Evolutionary conservation across 139 green algal species (phyloP).

Genomic region (Desmodesmus armatus): DNA sequence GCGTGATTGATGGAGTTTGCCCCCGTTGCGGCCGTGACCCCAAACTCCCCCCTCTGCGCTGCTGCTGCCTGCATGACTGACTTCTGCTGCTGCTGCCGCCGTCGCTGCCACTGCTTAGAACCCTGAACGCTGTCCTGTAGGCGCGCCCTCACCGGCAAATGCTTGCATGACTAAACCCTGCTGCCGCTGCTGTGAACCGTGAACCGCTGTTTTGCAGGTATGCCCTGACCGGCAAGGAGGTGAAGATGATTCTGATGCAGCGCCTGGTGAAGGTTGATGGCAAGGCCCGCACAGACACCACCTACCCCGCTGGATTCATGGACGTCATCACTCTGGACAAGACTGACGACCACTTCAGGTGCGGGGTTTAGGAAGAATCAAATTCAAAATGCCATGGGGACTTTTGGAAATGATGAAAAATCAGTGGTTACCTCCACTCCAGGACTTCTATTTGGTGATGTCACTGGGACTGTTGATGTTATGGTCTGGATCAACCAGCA

Average conservation of each 20-base stretch:
- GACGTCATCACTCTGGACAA: conserved; percentile 98
- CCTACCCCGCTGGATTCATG: conserved; percentile 98
- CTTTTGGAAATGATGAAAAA: too few relatives aligned
- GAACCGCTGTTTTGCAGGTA: conserved; percentile 82
- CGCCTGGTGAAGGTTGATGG: conserved; percentile 97
- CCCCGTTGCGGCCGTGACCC: too few relatives aligned
- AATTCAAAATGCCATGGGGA: too few relatives aligned
- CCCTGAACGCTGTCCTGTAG: not conserved
- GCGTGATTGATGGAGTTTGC: too few relatives aligned
- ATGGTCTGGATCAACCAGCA: not conserved
- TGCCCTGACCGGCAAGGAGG: conserved; percentile 97
- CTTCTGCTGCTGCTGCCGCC: too few relatives aligned
- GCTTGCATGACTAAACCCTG: too few relatives aligned
- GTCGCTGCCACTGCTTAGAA: not conserved
- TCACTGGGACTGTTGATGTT: too few relatives aligned
- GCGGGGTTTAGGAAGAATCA: too few relatives aligned
- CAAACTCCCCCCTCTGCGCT: not conserved
- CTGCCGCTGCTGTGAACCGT: too few relatives aligned
- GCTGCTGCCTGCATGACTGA: not conserved
- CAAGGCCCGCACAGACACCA: conserved; percentile 96
- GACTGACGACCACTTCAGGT: conserved; percentile 90
- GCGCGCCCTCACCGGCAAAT: too few relatives aligned
- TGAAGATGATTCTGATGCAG: conserved; percentile 97
- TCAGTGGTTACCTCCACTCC: too few relatives aligned
- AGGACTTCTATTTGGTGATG: too few relatives aligned